Base-by-base conservation (phyloP, 2,329 filamentous ascomycete species). In the Akanthomyces lecanii region DNA sequence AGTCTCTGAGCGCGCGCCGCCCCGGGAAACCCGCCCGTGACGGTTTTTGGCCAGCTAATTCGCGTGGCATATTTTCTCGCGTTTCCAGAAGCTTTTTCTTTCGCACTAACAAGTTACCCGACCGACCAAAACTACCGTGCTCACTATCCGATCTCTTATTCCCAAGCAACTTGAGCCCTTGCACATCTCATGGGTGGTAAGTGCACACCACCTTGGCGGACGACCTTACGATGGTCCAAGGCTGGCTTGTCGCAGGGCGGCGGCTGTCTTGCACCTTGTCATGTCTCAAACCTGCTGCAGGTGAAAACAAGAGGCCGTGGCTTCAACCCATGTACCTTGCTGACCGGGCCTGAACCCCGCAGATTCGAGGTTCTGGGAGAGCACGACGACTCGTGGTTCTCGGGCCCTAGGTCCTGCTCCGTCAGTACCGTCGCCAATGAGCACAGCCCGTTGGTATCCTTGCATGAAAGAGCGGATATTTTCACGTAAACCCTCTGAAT, bases 401-500 rank as follows among this genome's bases (percentile, higher is more conserved):
- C 21, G 5, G 33, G 51, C 56, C 44, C 54, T 36, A 42, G 42
- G 28, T 36, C 45, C 36, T 38, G 44, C 7, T 25, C 36, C 6
- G 48, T 61, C 58, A 44, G 48, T 45, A 47, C 57, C 28, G 5
- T 28, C 30, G 11, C 48, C 57, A 45, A 61, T 45, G 57, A 40
- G 23, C 25, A 45, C 2, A 18, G 23, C n/a, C 16, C 18, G 11
- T 33, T 53, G 58, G 45, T 48, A 33, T 28, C 6, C 47, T 18
- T 42, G 57, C 38, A 52, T 44, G 4, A 44, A 7, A 33, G 36
- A 53, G 50, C 58, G 48, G 50, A 53, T 23, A 61, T 28, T 42
- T 23, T 61, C 40, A 45, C 28, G 50, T 38, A 61, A 36, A 14
- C 18, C 12, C 40, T 21, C 58, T 61, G 58, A 61, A 61, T 61